Evolutionary conservation across 2,329 filamentous ascomycete species (phyloP).

Genomic region (Microdochium bolleyi): DNA sequence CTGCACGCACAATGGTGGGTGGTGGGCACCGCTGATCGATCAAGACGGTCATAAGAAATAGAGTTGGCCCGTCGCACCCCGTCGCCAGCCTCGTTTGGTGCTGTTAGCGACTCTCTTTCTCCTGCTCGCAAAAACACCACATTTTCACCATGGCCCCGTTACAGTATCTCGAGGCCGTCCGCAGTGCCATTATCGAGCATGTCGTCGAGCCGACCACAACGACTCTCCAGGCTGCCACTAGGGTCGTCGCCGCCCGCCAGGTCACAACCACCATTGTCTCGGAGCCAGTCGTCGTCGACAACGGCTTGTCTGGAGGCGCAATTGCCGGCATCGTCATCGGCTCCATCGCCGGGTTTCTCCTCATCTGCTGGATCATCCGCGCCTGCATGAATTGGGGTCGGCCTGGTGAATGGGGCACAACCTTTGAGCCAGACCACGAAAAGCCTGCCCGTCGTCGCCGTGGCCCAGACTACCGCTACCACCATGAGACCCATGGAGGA

Average conservation of each 20-base stretch:
- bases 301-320: conserved; percentile 33
- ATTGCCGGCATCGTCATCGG: conserved; percentile 45
- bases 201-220: not conserved
- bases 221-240: conserved; percentile 3
- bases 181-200: not conserved
- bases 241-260: conserved; percentile 13
- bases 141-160: not conserved
- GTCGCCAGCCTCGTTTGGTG: too few relatives aligned
- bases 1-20: too few relatives aligned
- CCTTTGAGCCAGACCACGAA: conserved; percentile 16
- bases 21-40: too few relatives aligned
- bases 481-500: conserved; percentile 2
- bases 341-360: conserved; percentile 34
- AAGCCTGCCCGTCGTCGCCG: conserved; percentile 9
- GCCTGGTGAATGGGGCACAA: conserved; percentile 14
- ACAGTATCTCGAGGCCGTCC: not conserved
- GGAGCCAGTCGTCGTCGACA: not conserved
- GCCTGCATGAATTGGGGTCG: conserved; percentile 32
- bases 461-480: conserved; percentile 6
- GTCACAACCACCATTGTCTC: conserved; percentile 16
- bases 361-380: conserved; percentile 37
- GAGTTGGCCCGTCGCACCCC: not conserved
- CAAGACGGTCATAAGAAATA: not conserved
- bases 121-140: not conserved
- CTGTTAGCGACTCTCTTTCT: too few relatives aligned